phyloP scores from a whole-genome alignment of 140 eudicot genomes.

The Stevia rebaudiana region DNA sequence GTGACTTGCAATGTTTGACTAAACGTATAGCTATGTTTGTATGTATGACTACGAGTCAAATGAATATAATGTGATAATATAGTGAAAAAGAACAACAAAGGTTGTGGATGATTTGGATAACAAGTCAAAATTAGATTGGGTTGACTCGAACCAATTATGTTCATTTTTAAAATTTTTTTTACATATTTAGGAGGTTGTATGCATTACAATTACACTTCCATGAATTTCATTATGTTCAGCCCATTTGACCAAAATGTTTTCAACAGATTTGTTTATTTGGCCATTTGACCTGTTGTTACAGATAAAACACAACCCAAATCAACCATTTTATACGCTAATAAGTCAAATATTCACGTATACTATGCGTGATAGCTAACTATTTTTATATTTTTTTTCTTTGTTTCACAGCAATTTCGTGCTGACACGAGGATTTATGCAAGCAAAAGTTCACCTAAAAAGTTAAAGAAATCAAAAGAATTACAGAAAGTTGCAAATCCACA shows the following conservation, averaged over 20 bases:
- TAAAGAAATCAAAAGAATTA: conserved; percentile 35
- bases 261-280: neutral
- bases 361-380: neutral
- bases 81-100: neutral
- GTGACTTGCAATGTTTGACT: neutral
- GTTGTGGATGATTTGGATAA: neutral
- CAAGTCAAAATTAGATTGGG: neutral
- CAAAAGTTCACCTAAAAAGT: conserved; percentile 43
- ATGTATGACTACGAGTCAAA: conserved; percentile 7
- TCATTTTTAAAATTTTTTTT: neutral
- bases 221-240: neutral
- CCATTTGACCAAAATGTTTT: neutral
- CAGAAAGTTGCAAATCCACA: conserved; percentile 27
- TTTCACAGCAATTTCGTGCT: conserved; percentile 29
- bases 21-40: neutral
- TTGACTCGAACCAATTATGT: neutral
- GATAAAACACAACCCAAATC: neutral
- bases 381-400: neutral
- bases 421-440: conserved; percentile 47
- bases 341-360: neutral
- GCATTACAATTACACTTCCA: neutral
- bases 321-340: neutral
- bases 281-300: conserved; percentile 7
- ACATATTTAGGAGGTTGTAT: neutral
- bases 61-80: neutral